Evolutionary conservation across 331 rosid species (phyloP).

Genomic region (Rhamnella rubrinervis): DNA sequence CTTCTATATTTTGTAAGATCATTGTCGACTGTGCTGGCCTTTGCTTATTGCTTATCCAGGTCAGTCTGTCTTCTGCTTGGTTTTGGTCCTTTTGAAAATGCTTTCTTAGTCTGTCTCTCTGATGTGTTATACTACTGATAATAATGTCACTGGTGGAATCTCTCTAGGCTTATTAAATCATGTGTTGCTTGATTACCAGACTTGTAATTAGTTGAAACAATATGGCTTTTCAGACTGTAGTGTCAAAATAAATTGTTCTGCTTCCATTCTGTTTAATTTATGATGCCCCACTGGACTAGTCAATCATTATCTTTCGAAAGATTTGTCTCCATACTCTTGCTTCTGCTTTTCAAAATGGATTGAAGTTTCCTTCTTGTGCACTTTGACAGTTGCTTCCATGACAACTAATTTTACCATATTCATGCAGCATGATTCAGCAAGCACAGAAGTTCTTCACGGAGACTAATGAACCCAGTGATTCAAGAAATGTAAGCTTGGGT

Average conservation of each 20-base stretch:
- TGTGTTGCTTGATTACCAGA: background rate
- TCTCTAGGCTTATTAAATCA: slow-evolving; percentile 2
- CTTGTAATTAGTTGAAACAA: background rate
- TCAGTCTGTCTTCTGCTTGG: slow-evolving; percentile 34
- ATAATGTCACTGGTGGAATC: background rate
- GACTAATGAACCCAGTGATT: slow-evolving; percentile 58
- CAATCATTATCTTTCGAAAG: background rate
- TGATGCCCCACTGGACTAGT: background rate
- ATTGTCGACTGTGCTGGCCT: slow-evolving; percentile 80
- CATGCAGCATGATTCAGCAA: slow-evolving; percentile 81
- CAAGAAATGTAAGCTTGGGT: slow-evolving; percentile 66
- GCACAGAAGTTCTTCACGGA: slow-evolving; percentile 65
- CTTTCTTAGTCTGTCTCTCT: slow-evolving; percentile 17
- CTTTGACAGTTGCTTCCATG: slow-evolving; percentile 27
- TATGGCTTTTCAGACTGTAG: background rate
- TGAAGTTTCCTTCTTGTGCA: slow-evolving; percentile 21
- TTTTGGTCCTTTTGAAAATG: slow-evolving; percentile 18
- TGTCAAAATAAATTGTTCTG: background rate
- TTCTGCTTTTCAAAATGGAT: slow-evolving; percentile 23
- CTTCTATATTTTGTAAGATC: slow-evolving; percentile 78
- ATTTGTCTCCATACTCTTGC: slow-evolving; percentile 6
- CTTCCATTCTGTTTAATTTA: slow-evolving; percentile 5
- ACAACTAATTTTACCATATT: slow-evolving; percentile 22
- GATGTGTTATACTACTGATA: too few species aligned
- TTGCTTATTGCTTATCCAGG: slow-evolving; percentile 93